Conservation (phyloP, 108 stramenopile genomes). For the Cyclotella sp. region DNA sequence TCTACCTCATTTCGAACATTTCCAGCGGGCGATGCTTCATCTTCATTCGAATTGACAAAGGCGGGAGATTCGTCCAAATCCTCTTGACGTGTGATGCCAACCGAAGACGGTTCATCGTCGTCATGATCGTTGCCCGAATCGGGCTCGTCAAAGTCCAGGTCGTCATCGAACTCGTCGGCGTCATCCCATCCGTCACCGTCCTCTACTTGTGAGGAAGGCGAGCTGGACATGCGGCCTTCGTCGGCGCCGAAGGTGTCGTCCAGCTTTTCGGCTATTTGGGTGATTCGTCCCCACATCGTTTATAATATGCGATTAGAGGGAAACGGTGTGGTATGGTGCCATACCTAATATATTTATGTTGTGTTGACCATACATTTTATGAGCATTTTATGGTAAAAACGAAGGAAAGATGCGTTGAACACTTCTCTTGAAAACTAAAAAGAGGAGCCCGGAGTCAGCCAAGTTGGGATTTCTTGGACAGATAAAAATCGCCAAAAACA, state of each 20-base stretch:
- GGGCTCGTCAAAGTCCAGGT: constrained; percentile 20
- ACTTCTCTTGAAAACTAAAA: no score
- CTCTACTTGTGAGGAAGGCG: background rate
- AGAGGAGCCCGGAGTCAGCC: no score
- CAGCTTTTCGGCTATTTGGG: constrained; percentile 43
- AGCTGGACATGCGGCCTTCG: constrained; percentile 1
- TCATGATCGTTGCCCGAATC: background rate
- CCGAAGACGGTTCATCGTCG: background rate
- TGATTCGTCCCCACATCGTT: constrained; percentile 46
- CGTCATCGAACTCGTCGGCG: constrained; percentile 28
- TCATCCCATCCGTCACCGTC: constrained; percentile 32
- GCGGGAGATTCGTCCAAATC: background rate
- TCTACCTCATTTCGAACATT: background rate
- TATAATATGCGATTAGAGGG: background rate
- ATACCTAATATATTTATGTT: no score
- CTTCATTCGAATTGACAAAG: background rate
- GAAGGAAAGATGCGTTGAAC: no score
- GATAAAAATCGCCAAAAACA: no score
- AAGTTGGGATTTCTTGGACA: no score
- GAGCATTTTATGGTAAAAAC: no score
- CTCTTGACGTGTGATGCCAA: background rate
- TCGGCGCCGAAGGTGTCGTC: constrained; percentile 31
- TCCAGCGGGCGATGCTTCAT: background rate
- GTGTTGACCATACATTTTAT: no score
- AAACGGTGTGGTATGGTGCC: background rate